These are phyloP conservation scores for Ceratobasidium sp. DNA, from an alignment of 1,284 basidiomycete species.

Conservation along the genomic window DNA sequence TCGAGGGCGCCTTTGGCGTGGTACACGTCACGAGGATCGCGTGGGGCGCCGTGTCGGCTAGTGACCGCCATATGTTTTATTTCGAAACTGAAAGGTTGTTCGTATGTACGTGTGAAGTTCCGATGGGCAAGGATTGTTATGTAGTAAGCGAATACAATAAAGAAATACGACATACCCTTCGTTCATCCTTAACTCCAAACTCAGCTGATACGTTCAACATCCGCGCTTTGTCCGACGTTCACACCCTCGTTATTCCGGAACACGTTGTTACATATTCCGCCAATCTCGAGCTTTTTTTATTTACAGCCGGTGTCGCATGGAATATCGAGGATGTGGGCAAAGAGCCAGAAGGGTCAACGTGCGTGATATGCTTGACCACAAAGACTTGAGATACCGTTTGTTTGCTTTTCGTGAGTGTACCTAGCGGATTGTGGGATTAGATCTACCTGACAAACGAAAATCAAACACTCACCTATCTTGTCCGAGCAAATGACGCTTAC, in stretches of 20 bases:
- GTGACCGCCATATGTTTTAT: conserved; percentile 92
- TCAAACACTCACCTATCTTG: conserved; percentile 80
- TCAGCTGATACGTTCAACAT: conserved; percentile 89
- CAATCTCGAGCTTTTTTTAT: conserved; percentile 73
- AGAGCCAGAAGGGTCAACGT: conserved; percentile 65
- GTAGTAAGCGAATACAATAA: neutral
- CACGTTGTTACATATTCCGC: conserved; percentile 80
- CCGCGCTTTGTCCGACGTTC: conserved; percentile 91
- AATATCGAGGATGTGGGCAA: conserved; percentile 53
- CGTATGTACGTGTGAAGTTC: conserved; percentile 79
- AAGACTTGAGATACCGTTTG: conserved; percentile 94
- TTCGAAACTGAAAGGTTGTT: conserved; percentile 93
- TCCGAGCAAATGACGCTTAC: conserved; percentile 97
- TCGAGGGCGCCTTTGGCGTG: conserved; percentile 96
- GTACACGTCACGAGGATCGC: conserved; percentile 75
- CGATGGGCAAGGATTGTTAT: conserved; percentile 48
- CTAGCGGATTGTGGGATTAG: conserved; percentile 58
- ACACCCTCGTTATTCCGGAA: conserved; percentile 78
- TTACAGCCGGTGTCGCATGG: conserved; percentile 67
- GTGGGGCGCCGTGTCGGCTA: conserved; percentile 67
- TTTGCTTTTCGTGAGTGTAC: conserved; percentile 96
- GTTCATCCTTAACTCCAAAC: conserved; percentile 78
- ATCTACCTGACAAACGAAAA: neutral
- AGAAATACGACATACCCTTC: conserved; percentile 66
- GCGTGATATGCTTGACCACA: conserved; percentile 83